phyloP scores from a whole-genome alignment of 306 rosid genomes.

The Vicia faba region DNA sequence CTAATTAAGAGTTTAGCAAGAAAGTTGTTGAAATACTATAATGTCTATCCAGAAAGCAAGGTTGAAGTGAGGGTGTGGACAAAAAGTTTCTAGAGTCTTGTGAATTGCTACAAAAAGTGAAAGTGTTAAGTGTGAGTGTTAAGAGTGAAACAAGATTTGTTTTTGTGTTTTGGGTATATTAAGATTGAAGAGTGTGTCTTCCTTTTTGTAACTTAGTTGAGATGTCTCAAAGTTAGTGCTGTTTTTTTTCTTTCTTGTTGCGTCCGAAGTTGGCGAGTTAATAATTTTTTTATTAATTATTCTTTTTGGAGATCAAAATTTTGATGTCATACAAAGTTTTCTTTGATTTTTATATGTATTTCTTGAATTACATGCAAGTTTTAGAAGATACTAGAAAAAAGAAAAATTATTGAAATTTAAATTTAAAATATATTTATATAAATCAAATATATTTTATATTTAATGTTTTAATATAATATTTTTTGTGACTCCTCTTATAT shows the following conservation, averaged over 20 bases:
- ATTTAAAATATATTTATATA: too few relatives aligned
- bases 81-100: conserved; percentile 38
- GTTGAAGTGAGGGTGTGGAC: conserved; percentile 37
- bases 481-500: too few relatives aligned
- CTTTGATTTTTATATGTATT: too few relatives aligned
- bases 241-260: conserved; percentile 50
- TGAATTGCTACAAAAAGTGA: conserved; percentile 30
- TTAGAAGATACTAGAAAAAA: too few relatives aligned
- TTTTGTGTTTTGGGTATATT: conserved; percentile 15
- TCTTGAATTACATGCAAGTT: too few relatives aligned
- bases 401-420: too few relatives aligned
- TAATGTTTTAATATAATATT: too few relatives aligned
- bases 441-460: too few relatives aligned
- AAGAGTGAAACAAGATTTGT: neutral
- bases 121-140: conserved; percentile 21
- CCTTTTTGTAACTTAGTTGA: conserved; percentile 19
- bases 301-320: too few relatives aligned
- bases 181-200: conserved; percentile 31
- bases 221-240: conserved; percentile 37
- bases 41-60: conserved; percentile 2
- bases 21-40: conserved; percentile 18
- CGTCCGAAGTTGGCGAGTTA: conserved; percentile 55
- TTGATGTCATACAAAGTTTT: too few relatives aligned
- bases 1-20: neutral
- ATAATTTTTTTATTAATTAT: too few relatives aligned